Evolutionary conservation across 2,329 filamentous ascomycete genomes (phyloP), one percentile per base, ranked within the genome.

Genomic region (Thielaviopsis musarum): DNA sequence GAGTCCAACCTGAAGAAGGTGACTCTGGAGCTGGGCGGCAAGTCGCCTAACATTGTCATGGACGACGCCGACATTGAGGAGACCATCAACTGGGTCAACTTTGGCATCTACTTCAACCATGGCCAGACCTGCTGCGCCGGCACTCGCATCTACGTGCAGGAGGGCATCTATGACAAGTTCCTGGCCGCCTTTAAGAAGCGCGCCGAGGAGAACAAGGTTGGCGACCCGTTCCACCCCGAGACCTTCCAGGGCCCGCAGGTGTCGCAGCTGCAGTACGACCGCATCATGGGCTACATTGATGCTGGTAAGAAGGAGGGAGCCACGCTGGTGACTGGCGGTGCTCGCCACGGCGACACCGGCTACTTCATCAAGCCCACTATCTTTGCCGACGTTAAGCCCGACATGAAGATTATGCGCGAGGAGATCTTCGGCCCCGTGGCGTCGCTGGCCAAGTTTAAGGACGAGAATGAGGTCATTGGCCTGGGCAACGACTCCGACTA

Each of bases 11-110:
- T 82, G 65, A 85, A 85, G 71, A 82, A 83, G 65, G 77, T 85
- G 10, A 80, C 79, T 1, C 74, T 85, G 19, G 83, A 85, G 69
- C 78, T 83, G 0, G 84, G 83, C n/a, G 84, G 84, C 54, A 87
- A 87, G 68, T 81, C 77, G 0, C 83, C 83, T 0, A 74, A 81
- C 17, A 69, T 87, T 19, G 73, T 86, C 5, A 86, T 87, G 61
- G 78, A 79, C 2, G 84, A 87, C 65, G 82, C 81, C 9, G 76
- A 85, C 64, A 65, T 85, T 30, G 81, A 82, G 5, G 77, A 80
- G 64, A 80, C 82, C 2, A 81, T 85, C 49, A 83, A 81, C 6
- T 67, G 71, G 48, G 72, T 72, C 1, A 66, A 69, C 63, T 63
- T 65, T 63, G 72, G 74, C 26, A 74, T 83, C 56, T 73, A 76